phyloP scores from a whole-genome alignment of 768 basidiomycete genomes.

The Ramaria rubella region DNA sequence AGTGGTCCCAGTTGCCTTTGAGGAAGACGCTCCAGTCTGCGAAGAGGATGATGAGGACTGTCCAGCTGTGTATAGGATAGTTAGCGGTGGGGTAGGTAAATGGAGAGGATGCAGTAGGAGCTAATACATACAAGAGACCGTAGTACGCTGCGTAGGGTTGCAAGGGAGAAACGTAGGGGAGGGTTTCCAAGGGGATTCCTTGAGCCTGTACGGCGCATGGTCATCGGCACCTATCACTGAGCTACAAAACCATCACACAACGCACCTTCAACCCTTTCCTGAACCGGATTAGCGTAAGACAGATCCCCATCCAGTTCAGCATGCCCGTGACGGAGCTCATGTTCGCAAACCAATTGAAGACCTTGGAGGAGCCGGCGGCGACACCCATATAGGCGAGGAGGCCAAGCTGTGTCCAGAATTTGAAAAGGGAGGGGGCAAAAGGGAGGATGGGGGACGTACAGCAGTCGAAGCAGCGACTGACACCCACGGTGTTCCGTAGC shows the following conservation, averaged over 20 bases:
- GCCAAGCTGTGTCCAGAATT: slow-evolving; percentile 43
- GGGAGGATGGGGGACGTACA: neutral
- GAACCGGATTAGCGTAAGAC: slow-evolving; percentile 75
- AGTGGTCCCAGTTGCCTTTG: slow-evolving; percentile 44
- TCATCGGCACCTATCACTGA: neutral
- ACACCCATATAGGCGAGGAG: slow-evolving; percentile 75
- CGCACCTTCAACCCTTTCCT: slow-evolving; percentile 32
- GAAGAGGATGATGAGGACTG: slow-evolving; percentile 2
- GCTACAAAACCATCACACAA: neutral
- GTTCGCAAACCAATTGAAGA: slow-evolving; percentile 77
- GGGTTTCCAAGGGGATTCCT: slow-evolving; percentile 58
- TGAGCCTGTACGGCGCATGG: slow-evolving; percentile 74
- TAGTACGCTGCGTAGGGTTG: slow-evolving; percentile 7
- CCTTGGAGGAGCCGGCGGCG: slow-evolving; percentile 55
- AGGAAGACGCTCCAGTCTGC: slow-evolving; percentile 39
- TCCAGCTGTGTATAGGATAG: slow-evolving; percentile 3
- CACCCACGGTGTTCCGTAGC: slow-evolving; percentile 2
- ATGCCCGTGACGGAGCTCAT: slow-evolving; percentile 55
- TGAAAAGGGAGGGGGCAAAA: neutral
- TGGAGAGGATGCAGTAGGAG: neutral
- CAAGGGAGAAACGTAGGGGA: slow-evolving; percentile 58
- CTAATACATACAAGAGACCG: slow-evolving; percentile 21
- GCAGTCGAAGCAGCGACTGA: neutral
- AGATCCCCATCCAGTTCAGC: slow-evolving; percentile 78
- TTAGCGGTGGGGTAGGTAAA: neutral